Evolutionary conservation across 2,329 filamentous ascomycete genomes (phyloP).

Genomic region (Myriosclerotinia duriaeana): DNA sequence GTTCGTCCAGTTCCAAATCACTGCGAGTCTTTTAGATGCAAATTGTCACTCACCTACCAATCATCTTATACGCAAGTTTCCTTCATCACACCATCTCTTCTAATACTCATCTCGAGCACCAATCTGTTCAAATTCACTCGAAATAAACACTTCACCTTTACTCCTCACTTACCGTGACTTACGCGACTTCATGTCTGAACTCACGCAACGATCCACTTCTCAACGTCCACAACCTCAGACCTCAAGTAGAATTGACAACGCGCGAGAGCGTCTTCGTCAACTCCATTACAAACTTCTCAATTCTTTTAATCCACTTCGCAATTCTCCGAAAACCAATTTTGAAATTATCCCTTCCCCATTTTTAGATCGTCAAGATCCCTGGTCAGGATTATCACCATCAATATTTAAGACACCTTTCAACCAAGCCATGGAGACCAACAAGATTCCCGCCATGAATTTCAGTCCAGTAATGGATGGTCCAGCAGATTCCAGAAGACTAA

Average conservation of each 20-base stretch:
- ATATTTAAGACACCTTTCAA: slow-evolving; percentile 1
- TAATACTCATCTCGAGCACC: slow-evolving; percentile 1
- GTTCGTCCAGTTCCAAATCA: no score
- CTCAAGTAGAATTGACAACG: slow-evolving; percentile 25
- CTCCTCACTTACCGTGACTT: slow-evolving; percentile 5
- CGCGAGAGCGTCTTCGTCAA: slow-evolving; percentile 30
- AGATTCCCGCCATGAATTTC: slow-evolving; percentile 11
- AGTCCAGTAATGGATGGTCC: slow-evolving; percentile 37
- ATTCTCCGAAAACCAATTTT: slow-evolving; percentile 20
- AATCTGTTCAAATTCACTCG: slow-evolving; percentile 4
- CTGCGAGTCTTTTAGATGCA: background rate
- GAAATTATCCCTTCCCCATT: slow-evolving; percentile 28
- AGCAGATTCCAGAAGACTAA: slow-evolving; percentile 30
- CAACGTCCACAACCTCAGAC: slow-evolving; percentile 25
- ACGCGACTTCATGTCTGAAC: slow-evolving; percentile 18
- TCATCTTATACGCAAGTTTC: background rate
- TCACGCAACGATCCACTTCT: slow-evolving; percentile 26
- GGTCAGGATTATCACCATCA: slow-evolving; percentile 16
- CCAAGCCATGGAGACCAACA: slow-evolving; percentile 1
- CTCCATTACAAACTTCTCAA: slow-evolving; percentile 28
- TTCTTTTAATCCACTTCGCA: slow-evolving; percentile 29
- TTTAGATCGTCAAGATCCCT: slow-evolving; percentile 22
- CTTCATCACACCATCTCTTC: background rate
- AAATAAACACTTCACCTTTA: slow-evolving; percentile 14
- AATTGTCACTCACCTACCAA: background rate